Conservation (phyloP, 2,329 filamentous ascomycete genomes). For the Aspergillus oerlinghausenensis region DNA sequence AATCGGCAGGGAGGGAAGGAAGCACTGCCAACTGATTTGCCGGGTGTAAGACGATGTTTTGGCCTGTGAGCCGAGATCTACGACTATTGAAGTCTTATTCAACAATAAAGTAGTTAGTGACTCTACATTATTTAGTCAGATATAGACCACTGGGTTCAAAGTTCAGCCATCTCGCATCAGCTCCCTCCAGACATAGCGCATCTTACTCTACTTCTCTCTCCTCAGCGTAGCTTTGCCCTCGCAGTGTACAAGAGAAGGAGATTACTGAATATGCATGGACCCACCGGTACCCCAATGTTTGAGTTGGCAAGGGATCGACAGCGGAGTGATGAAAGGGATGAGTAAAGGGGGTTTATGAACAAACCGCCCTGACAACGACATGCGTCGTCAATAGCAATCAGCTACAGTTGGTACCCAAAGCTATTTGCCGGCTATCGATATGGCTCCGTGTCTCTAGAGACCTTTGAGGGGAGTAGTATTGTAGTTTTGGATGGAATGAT, state of each 20-base stretch:
- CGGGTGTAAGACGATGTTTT: background rate
- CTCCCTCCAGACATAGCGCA: too few species aligned
- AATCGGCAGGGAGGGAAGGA: background rate
- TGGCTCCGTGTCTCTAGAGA: background rate
- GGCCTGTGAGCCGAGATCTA: background rate
- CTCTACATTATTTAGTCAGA: too few species aligned
- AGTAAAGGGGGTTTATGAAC: slow-evolving; percentile 5
- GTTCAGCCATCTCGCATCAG: too few species aligned
- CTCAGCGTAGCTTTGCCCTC: background rate
- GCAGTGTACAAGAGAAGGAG: background rate
- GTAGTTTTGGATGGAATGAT: background rate
- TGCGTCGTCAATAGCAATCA: background rate
- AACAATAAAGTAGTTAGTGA: too few species aligned
- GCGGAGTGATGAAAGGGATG: slow-evolving; percentile 5
- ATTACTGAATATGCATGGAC: background rate
- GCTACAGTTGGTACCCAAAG: background rate
- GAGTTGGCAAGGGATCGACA: slow-evolving; percentile 5
- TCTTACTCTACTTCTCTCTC: background rate
- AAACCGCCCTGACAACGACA: background rate
- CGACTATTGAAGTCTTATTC: background rate
- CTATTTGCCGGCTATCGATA: background rate
- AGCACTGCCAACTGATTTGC: background rate
- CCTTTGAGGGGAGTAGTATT: background rate
- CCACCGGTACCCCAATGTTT: background rate
- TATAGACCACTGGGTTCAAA: too few species aligned